Evolutionary conservation across 345 rosid species (phyloP), one percentile per base, ranked within the genome.

Genomic region (Salix suchowensis): DNA sequence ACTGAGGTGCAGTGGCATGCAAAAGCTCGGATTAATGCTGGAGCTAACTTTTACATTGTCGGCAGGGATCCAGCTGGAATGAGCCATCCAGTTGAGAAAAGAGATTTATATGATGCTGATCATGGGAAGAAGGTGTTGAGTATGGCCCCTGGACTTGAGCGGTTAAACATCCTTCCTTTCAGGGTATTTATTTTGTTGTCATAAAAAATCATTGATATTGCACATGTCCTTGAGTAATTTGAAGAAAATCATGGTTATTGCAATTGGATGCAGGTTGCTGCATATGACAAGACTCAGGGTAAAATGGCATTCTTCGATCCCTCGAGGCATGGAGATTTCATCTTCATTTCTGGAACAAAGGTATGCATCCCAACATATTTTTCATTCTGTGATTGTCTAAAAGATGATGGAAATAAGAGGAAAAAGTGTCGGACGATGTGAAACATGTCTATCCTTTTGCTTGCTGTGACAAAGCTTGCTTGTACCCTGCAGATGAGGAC

Each of bases 1-100:
- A 96, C 99, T 0, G 99, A 96, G 89, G 99, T 96, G 79, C 99
- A 96, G 81, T 96, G 99, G 99, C 99, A 96, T 39, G 99, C 99
- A 40, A 96, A 96, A 83, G 97, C 97, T 74, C 88, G 99, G 76
- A 93, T 96, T 75, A 96, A 96, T 77, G 99, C 99, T 0, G 99
- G 99, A 72, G 99, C 99, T 70, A 91, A 96, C 87, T 96, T 96
- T 62, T 96, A 96, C 86, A 96, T 96, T 68, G 99, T 96, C n/a
- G 99, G 99, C 79, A 87, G 99, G 80, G 98, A 96, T 77, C 99
- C 99, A 2, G 99, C 99, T 14, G 99, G 99, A 72, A 96, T 96
- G 99, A 83, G 97, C 78, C 99, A 96, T 79, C 99, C 99, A 0
- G 86, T 90, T 60, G 98, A 93, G 86, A 92, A 96, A 81, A 88